Percentiles rank a stretch among this genome's conserved stretches.
Conservation (phyloP, 2,329 filamentous ascomycete species). For the Colletotrichum limetticola region DNA sequence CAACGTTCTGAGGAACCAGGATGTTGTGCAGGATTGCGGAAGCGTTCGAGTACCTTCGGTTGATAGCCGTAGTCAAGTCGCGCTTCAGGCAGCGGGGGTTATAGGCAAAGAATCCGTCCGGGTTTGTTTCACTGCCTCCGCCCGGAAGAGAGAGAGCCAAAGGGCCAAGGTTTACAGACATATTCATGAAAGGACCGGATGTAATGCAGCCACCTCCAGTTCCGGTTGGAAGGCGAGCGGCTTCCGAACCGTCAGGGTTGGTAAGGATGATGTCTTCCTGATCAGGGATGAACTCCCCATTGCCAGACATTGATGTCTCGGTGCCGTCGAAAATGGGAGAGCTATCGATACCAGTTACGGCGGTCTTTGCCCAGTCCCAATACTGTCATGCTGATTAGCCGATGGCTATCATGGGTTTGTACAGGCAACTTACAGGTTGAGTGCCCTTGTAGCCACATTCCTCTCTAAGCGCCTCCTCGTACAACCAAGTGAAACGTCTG, state of each 20-base stretch:
- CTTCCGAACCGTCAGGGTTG: constrained; percentile 40
- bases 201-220: constrained; percentile 66
- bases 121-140: constrained; percentile 26
- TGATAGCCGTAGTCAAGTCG: constrained; percentile 42
- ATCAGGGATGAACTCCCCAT: constrained; percentile 49
- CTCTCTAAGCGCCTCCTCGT: constrained; percentile 43
- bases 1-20: constrained; percentile 47
- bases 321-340: constrained; percentile 61
- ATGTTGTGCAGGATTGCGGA: constrained; percentile 51
- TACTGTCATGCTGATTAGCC: constrained; percentile 44
- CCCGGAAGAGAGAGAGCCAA: constrained; percentile 43
- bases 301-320: constrained; percentile 54
- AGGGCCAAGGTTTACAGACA: constrained; percentile 53
- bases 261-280: constrained; percentile 41
- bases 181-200: constrained; percentile 59
- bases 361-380: constrained; percentile 57
- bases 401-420: background rate
- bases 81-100: constrained; percentile 56
- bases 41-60: constrained; percentile 40
- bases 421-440: constrained; percentile 44
- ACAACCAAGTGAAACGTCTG: constrained; percentile 45
- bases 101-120: constrained; percentile 45
- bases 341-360: constrained; percentile 45
- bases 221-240: constrained; percentile 53
- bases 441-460: constrained; percentile 51